Base-by-base conservation (phyloP, 208 protist genomes). In the Acanthamoeba divionensis region DNA sequence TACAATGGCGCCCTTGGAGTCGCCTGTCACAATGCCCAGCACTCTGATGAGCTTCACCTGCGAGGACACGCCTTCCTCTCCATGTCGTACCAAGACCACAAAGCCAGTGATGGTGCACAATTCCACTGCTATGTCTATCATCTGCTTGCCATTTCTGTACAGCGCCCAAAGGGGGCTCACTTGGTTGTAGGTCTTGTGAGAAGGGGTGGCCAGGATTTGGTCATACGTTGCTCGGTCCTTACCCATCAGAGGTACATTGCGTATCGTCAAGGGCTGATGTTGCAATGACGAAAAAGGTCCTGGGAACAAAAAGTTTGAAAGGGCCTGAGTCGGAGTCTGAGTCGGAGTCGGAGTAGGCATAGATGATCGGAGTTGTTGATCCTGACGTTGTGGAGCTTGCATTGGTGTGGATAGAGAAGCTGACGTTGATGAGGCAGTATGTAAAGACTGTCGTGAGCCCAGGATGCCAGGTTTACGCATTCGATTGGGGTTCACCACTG, bases 11-110 rank as follows among this genome's bases (percentile, higher is more conserved):
- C 69, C 69, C 44, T 79, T 79, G 33, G 69, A 18, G 45, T 79
- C 69, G 33, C 69, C 69, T 29, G 69, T 79, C 38, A 79, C 69
- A 33, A 79, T 79, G 69, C 45, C 69, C 69, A 79, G 44, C 69
- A 79, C 69, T 41, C 69, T 41, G 44, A 79, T 79, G 41, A 79
- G 69, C 69, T 79, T 79, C 26, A 79, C 69, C 69, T 79, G 69
- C 69, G 69, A 79, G 15, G 55, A 33, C 29, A 44, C 29, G 69
- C 69, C 69, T 29, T 79, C 69, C 7, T 79, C 69, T 12, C 69
- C 69, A 48, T 79, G 69, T 10, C 69, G 69, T 24, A 79, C 69
- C 12, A 79, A 48, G n/a, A 48, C 69, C 4, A 79, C 69, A 38
- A 79, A 79, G 33, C 69, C 69, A 24, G 69, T 55, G 38, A 79